phyloP scores from a whole-genome alignment of 1,284 basidiomycete species.

The Apiotrichum siamense region DNA sequence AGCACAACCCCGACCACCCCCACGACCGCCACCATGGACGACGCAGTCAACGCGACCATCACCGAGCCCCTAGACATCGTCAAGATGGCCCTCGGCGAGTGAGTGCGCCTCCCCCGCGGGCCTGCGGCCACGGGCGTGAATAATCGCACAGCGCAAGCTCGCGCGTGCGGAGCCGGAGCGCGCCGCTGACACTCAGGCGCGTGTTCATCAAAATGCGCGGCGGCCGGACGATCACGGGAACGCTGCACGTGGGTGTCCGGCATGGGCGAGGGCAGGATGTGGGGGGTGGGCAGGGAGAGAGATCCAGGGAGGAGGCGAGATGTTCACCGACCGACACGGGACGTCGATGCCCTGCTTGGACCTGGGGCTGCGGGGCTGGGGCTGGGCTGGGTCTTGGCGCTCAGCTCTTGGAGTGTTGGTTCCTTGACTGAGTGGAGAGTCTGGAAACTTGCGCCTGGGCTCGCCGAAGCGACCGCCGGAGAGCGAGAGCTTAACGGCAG shows the following conservation, averaged over 20 bases:
- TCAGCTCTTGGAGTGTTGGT: no score
- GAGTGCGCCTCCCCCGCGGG: constrained; percentile 51
- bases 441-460: no score
- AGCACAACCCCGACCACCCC: not conserved
- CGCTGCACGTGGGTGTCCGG: constrained; percentile 70
- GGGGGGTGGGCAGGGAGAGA: not conserved
- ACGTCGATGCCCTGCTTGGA: no score
- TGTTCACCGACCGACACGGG: no score
- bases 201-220: constrained; percentile 73
- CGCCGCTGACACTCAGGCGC: constrained; percentile 27
- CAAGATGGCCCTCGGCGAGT: constrained; percentile 89
- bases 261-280: not conserved
- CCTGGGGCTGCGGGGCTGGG: no score
- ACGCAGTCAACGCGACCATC: constrained; percentile 60
- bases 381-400: no score
- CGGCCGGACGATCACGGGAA: constrained; percentile 85
- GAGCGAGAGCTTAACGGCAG: no score
- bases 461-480: no score
- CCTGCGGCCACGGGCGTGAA: not conserved
- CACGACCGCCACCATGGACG: constrained; percentile 46
- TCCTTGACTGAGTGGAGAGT: no score
- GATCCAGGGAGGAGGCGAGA: no score
- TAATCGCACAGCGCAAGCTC: not conserved
- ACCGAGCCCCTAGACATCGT: constrained; percentile 98
- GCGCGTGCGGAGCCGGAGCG: no score